phyloP scores from a whole-genome alignment of 108 stramenopile genomes.

The Seminavis robusta region DNA sequence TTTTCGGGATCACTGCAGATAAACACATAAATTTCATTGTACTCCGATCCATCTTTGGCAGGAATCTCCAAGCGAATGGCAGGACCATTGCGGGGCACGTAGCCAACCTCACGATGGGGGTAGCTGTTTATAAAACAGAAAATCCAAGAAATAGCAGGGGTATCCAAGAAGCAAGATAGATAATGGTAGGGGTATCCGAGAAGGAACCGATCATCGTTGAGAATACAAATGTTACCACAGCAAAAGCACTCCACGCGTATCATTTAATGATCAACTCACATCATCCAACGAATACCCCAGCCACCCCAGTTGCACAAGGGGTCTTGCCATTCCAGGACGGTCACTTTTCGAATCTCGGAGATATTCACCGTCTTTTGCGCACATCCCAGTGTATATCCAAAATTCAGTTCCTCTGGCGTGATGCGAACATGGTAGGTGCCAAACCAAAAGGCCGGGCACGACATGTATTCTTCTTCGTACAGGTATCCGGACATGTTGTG shows the following conservation, averaged over 20 bases:
- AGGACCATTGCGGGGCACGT: slow-evolving; percentile 1
- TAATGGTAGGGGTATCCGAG: no score
- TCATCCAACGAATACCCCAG: neutral
- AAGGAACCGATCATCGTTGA: no score
- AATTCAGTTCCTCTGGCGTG: neutral
- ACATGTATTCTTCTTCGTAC: no score
- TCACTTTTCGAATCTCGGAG: neutral
- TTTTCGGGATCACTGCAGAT: slow-evolving; percentile 14
- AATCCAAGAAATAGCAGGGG: no score
- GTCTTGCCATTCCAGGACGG: neutral
- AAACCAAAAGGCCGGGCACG: no score
- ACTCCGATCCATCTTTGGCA: slow-evolving; percentile 1
- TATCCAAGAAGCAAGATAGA: no score
- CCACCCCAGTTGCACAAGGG: slow-evolving; percentile 2
- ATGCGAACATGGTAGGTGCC: slow-evolving; percentile 2
- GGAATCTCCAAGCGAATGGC: neutral
- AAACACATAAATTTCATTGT: neutral
- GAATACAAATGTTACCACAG: no score
- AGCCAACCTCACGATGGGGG: neutral
- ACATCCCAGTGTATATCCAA: slow-evolving; percentile 1
- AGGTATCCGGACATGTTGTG: no score
- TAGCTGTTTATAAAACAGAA: no score
- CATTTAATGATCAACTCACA: no score
- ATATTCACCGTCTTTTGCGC: neutral
- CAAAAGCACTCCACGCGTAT: no score